phyloP scores from a whole-genome alignment of 208 protist species.

The Endotrypanum monterogeii region DNA sequence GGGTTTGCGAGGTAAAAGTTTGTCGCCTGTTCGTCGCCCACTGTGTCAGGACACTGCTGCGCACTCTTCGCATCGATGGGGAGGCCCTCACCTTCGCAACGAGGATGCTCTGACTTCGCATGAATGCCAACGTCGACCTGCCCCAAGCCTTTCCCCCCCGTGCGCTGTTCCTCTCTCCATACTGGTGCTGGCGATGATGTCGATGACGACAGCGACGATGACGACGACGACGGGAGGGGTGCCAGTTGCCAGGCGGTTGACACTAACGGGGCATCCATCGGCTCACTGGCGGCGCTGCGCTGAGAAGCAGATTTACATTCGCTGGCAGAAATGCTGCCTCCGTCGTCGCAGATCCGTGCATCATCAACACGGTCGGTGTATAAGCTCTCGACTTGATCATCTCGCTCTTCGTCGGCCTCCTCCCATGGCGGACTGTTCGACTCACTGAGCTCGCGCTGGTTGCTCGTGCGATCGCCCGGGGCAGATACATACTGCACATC shows the following conservation, averaged over 20 bases:
- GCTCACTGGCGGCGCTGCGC: background rate
- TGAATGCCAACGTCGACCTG: background rate
- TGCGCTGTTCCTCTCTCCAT: too few relatives aligned
- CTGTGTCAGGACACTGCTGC: background rate
- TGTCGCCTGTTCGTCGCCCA: background rate
- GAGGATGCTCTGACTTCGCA: background rate
- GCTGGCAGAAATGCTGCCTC: background rate
- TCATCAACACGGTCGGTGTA: background rate
- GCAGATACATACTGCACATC: background rate
- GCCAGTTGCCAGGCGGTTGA: constrained; percentile 13
- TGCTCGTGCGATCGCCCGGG: background rate
- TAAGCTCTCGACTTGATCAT: background rate
- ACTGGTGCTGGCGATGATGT: constrained; percentile 5
- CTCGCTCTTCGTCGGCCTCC: background rate
- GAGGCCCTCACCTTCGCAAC: background rate
- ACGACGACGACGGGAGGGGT: constrained; percentile 8
- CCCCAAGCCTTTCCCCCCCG: background rate
- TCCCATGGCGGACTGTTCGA: background rate
- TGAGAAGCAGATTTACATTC: background rate
- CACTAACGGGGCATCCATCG: constrained; percentile 24
- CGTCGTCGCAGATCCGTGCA: background rate
- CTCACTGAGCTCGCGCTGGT: background rate
- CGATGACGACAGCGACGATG: constrained; percentile 3
- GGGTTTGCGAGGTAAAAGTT: too few relatives aligned
- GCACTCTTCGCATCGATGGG: background rate